Conservation (phyloP, 1,139 yeast species). For the Debaryomycetaceae sp. region DNA sequence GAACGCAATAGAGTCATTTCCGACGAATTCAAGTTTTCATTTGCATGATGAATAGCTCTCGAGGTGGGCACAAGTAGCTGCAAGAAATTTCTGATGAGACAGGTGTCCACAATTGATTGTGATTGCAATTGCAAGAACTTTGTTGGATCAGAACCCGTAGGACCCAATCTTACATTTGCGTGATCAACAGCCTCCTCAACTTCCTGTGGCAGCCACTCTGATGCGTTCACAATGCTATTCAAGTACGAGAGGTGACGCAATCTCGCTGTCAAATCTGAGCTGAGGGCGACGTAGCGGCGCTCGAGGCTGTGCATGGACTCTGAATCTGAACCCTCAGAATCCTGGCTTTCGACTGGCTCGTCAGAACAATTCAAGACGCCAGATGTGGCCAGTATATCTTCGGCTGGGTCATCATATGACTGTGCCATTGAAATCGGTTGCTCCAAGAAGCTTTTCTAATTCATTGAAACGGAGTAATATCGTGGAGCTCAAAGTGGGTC, state of each 20-base stretch:
- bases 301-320: too few species aligned
- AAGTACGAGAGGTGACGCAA: constrained; percentile 21
- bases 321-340: too few species aligned
- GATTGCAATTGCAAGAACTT: constrained; percentile 12
- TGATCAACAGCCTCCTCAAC: constrained; percentile 9
- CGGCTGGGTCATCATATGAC: too few species aligned
- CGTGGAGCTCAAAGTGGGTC: too few species aligned
- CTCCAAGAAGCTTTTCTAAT: too few species aligned
- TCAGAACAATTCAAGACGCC: too few species aligned
- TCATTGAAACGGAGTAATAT: too few species aligned
- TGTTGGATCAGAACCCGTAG: too few species aligned
- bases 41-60: constrained; percentile 21
- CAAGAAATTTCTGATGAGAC: constrained; percentile 15
- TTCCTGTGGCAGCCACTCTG: constrained; percentile 6
- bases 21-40: constrained; percentile 16
- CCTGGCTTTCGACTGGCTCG: too few species aligned
- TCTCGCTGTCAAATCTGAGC: constrained; percentile 13
- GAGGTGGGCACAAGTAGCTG: constrained; percentile 20
- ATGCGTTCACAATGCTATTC: constrained; percentile 8
- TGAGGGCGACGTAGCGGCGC: constrained; percentile 12
- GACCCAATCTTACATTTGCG: too few species aligned
- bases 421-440: too few species aligned
- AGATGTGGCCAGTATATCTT: too few species aligned
- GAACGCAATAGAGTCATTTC: constrained; percentile 19
- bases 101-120: constrained; percentile 8